Evolutionary conservation across 1,284 basidiomycete genomes (phyloP).

Genomic region (Pholiota adiposa): DNA sequence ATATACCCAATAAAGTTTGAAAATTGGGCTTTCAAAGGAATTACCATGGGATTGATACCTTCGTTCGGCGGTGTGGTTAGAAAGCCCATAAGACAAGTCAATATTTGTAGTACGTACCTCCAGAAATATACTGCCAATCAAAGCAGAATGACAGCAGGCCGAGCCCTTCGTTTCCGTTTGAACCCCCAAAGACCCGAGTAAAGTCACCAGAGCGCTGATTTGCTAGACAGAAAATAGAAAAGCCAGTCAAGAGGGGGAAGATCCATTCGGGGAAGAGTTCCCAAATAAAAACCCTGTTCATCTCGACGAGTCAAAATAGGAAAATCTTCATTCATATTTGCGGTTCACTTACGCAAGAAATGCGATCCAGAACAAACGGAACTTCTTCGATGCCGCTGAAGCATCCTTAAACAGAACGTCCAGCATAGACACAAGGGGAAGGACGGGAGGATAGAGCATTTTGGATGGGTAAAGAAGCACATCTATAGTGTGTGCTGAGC

Average conservation of each 20-base stretch:
- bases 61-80: neutral
- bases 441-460: constrained; percentile 58
- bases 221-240: constrained; percentile 62
- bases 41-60: constrained; percentile 45
- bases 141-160: constrained; percentile 47
- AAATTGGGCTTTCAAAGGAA: constrained; percentile 48
- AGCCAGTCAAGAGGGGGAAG: constrained; percentile 43
- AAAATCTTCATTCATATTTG: neutral
- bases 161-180: constrained; percentile 57
- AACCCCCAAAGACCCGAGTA: constrained; percentile 63
- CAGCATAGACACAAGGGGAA: constrained; percentile 61
- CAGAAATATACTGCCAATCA: constrained; percentile 62
- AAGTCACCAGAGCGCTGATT: constrained; percentile 50
- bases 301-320: neutral
- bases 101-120: constrained; percentile 31
- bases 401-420: constrained; percentile 59
- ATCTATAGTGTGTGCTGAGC: constrained; percentile 30
- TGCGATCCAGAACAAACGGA: constrained; percentile 54
- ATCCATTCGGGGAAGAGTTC: constrained; percentile 58
- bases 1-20: constrained; percentile 47
- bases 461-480: constrained; percentile 70
- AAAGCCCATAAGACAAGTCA: constrained; percentile 16
- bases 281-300: constrained; percentile 52
- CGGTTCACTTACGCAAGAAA: constrained; percentile 42
- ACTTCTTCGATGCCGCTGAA: constrained; percentile 44